Evolutionary conservation across 306 rosid genomes (phyloP).

Genomic region (Dalbergia cochinchinensis): DNA sequence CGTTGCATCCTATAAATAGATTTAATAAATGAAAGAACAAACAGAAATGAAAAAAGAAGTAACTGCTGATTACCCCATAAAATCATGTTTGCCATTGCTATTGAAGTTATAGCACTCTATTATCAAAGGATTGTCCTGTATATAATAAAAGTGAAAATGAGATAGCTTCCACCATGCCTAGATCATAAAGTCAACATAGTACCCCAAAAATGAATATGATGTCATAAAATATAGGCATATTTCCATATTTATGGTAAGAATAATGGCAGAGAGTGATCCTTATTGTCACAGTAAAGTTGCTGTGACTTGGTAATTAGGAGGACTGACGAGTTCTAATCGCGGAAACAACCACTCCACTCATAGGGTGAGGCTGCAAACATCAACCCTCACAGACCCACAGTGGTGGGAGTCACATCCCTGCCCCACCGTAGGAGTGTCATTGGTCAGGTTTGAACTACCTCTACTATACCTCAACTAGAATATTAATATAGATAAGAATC

Average conservation of each 20-base stretch:
- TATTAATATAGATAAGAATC: constrained; percentile 15
- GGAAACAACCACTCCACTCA: constrained; percentile 18
- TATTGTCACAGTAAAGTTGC: constrained; percentile 17
- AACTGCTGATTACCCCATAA: constrained; percentile 82
- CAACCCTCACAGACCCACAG: neutral
- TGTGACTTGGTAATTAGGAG: constrained; percentile 4
- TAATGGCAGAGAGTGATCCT: constrained; percentile 30
- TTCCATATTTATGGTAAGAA: constrained; percentile 30
- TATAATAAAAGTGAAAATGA: constrained; percentile 51
- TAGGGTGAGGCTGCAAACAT: constrained; percentile 1
- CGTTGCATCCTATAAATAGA: constrained; percentile 37
- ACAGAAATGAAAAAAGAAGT: constrained; percentile 1
- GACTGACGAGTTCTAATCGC: constrained; percentile 16
- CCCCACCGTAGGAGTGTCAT: neutral
- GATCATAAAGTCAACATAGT: constrained; percentile 14
- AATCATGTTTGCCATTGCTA: constrained; percentile 93
- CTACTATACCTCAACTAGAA: constrained; percentile 20
- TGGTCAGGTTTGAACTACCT: neutral
- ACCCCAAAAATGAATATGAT: constrained; percentile 22
- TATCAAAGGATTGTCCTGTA: constrained; percentile 86
- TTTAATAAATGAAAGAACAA: constrained; percentile 31
- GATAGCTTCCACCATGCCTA: constrained; percentile 34
- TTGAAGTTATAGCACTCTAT: constrained; percentile 94
- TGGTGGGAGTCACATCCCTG: neutral
- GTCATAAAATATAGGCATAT: constrained; percentile 16